Evolutionary conservation across 2,329 filamentous ascomycete species (phyloP), one percentile per base, ranked within the genome.

Genomic region (Monilinia laxa): DNA sequence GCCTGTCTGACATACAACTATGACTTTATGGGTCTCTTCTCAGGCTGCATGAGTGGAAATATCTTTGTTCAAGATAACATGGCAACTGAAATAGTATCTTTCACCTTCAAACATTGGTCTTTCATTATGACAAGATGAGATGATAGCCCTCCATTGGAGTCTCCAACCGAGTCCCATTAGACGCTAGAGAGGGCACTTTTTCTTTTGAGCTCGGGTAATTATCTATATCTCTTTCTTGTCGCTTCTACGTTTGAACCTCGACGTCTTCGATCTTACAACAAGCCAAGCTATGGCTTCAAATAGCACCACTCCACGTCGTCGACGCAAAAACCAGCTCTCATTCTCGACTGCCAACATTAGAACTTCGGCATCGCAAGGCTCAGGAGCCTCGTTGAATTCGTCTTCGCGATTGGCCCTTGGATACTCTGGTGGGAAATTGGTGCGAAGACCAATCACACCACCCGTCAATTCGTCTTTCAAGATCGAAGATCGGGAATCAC

Each of bases 391-490:
- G 4, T 9, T 51, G 4, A 38, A n/a, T 20, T 60, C 58, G 1
- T 45, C 58, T 51, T 60, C 58, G n/a, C 58, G 25, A 60, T 60
- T 60, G 25, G 45, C 51, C 1, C 10, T 60, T 23, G 58, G 58
- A 20, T 60, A 38, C 47, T 25, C 28, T 6, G 31, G 28, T 3
- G 42, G 58, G 6, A 49, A 51, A 12, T 60, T 60, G 14, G n/a
- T 60, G 47, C 58, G 28, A 10, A 38, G 14, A 38, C 28, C 58
- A 20, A 10, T n/a, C 10, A 51, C 14, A 51, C 28, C 58, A 20
- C 14, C 28, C 3, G 1, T 20, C 0, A 14, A 23, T 60, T 38
- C n/a, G 25, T 51, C 28, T 51, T 38, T 14, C 16, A 7, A 60
- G 6, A 20, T 25, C 1, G 58, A 51, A 51, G 58, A 31, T 38